phyloP scores from a whole-genome alignment of 2,329 filamentous ascomycete species.

The Raffaelea arxii region DNA sequence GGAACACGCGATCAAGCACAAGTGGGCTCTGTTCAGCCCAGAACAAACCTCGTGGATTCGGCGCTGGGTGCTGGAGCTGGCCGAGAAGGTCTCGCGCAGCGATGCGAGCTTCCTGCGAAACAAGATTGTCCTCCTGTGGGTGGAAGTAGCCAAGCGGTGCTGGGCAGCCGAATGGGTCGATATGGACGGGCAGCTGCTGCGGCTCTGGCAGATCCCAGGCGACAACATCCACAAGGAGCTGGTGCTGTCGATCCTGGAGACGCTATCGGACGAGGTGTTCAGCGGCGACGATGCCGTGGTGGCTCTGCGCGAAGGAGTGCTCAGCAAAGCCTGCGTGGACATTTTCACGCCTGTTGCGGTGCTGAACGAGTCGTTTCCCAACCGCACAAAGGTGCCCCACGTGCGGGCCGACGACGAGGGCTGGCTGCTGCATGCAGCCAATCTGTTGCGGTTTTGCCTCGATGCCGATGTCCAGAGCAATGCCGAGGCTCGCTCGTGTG shows the following conservation, averaged over 20 bases:
- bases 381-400: constrained; percentile 56
- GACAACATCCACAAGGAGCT: constrained; percentile 66
- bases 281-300: constrained; percentile 82
- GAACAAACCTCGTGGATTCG: constrained; percentile 61
- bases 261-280: constrained; percentile 88
- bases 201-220: constrained; percentile 66
- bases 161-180: constrained; percentile 93
- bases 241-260: constrained; percentile 81
- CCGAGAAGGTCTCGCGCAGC: constrained; percentile 56
- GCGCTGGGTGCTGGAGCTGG: constrained; percentile 69
- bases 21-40: constrained; percentile 63
- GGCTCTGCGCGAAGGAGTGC: constrained; percentile 67
- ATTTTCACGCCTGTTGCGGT: constrained; percentile 78
- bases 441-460: constrained; percentile 65
- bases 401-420: constrained; percentile 74
- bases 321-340: constrained; percentile 86
- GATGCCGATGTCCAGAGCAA: constrained; percentile 54
- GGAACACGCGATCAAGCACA: constrained; percentile 80
- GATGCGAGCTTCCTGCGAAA: constrained; percentile 82
- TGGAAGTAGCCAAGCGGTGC: constrained; percentile 82
- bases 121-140: constrained; percentile 91
- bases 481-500: constrained; percentile 58
- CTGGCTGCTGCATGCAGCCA: constrained; percentile 72
- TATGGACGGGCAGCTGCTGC: constrained; percentile 78
- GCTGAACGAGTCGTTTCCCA: constrained; percentile 65